Evolutionary conservation across 1,284 basidiomycete species (phyloP), one percentile per base, ranked within the genome.

Genomic region (Cryptococcus sp.): DNA sequence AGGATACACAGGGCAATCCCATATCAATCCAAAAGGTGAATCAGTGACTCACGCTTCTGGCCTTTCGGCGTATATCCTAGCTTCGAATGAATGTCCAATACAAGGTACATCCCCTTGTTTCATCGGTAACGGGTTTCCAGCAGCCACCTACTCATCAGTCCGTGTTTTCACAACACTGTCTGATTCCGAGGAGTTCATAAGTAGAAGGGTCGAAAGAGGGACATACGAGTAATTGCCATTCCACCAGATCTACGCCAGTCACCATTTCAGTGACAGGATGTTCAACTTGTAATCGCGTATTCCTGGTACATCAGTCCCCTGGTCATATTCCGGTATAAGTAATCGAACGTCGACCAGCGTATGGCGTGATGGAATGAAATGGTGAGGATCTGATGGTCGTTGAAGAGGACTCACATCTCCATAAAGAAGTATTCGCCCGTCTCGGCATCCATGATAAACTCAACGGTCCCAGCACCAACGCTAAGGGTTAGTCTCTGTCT

Each of bases 251-350:
- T 34, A 91, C 79, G 0, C 91, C 88, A 0, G 88, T 92, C 44
- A 96, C 85, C 89, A 92, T 92, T 73, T 96, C 92, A 0, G 92
- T 93, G 18, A 97, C 88, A 7, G 91, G 91, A 70, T 97, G 93
- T 67, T 93, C 91, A 37, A 93, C 91, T 75, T 96, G 92, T 28
- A 97, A 72, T 46, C 92, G 82, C 4, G 90, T 93, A 69, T 96
- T 94, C 89, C 87, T 89, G 54, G n/a, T 21, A 7, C 36, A 39
- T 34, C 25, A 25, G 50, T 46, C 32, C 36, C 41, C 46, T 54
- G 19, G 59, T 23, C 44, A 14, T 9, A 19, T 25, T 16, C 28
- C 43, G 19, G 5, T 16, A 16, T n/a, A 4, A 36, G n/a, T n/a
- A n/a, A n/a, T n/a, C n/a, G n/a, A 32, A 31, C 11, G 41, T 9